Percentiles rank a stretch among this genome's conserved stretches.
Conservation (phyloP, 352 stramenopile genomes). For the Globisporangium parvum region DNA sequence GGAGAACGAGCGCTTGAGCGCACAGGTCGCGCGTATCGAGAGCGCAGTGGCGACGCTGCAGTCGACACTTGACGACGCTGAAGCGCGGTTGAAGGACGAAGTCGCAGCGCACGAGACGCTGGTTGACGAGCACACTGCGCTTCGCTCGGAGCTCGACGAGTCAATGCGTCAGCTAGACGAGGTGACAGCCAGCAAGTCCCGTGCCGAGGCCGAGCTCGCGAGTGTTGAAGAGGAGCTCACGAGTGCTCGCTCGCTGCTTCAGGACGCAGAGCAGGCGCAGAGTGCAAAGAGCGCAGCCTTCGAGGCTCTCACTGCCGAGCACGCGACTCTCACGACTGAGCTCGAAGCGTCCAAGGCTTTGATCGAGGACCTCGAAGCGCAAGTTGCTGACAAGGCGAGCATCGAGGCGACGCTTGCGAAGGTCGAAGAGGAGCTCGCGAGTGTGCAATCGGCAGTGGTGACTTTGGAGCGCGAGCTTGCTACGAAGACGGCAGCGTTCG, state of each 20-base stretch:
- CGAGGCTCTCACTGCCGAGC: neutral
- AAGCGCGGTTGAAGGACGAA: neutral
- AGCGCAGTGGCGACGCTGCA: neutral
- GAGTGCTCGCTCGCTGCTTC: neutral
- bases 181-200: constrained; percentile 3
- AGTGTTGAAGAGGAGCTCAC: neutral
- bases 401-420: neutral
- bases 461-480: neutral
- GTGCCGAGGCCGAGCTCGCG: neutral
- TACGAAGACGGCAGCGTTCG: neutral
- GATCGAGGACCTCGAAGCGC: constrained; percentile 1
- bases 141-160: constrained; percentile 1
- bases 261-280: neutral
- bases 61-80: neutral
- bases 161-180: constrained; percentile 5
- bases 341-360: neutral
- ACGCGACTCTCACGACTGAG: neutral
- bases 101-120: constrained; percentile 1
- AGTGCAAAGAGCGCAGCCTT: neutral
- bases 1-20: neutral
- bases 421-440: neutral
- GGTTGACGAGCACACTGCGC: neutral
- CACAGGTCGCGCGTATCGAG: constrained; percentile 1
- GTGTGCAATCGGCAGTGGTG: no score
- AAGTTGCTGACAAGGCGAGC: constrained; percentile 1